A percentile compares a stretch with the other conserved stretches of the same genome.
Evolutionary conservation across 192 early-diverging fungal genomes (phyloP).

Genomic region (Umbelopsis sp.): DNA sequence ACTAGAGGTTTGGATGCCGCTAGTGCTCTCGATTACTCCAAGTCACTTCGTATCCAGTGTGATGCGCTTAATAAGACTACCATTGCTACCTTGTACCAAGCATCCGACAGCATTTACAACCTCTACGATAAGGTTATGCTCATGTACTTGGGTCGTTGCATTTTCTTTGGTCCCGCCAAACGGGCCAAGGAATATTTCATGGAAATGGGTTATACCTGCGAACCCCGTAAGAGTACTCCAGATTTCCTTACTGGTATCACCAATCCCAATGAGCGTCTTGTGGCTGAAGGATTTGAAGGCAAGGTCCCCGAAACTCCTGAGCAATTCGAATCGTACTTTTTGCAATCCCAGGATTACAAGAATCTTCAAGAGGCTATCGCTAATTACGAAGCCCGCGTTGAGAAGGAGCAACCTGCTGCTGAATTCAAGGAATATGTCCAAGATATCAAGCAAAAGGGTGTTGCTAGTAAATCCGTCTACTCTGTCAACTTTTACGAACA

Average conservation of each 20-base stretch:
- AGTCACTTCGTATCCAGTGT: conserved; percentile 66
- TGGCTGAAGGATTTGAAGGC: conserved; percentile 50
- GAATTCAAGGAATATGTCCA: conserved; percentile 50
- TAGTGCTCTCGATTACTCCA: conserved; percentile 72
- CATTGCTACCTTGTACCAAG: conserved; percentile 66
- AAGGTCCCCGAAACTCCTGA: conserved; percentile 57
- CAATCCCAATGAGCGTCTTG: conserved; percentile 52
- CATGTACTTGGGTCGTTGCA: conserved; percentile 61
- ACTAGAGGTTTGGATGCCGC: conserved; percentile 75
- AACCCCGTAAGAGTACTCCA: conserved; percentile 61
- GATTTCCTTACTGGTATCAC: conserved; percentile 75
- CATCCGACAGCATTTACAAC: conserved; percentile 72
- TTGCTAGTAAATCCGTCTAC: conserved; percentile 55
- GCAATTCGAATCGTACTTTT: conserved; percentile 62
- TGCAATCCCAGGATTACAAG: conserved; percentile 41
- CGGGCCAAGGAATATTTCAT: conserved; percentile 62
- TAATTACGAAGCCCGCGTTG: conserved; percentile 40
- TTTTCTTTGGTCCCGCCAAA: conserved; percentile 64
- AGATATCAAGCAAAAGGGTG: conserved; percentile 54
- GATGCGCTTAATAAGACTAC: conserved; percentile 62
- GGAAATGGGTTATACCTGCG: conserved; percentile 58
- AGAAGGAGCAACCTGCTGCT: conserved; percentile 21
- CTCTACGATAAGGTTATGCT: conserved; percentile 67
- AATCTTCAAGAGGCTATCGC: conserved; percentile 39
- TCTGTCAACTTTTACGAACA: conserved; percentile 65